Conservation (phyloP, 352 stramenopile genomes). For the Peronosclerospora sorghi region DNA sequence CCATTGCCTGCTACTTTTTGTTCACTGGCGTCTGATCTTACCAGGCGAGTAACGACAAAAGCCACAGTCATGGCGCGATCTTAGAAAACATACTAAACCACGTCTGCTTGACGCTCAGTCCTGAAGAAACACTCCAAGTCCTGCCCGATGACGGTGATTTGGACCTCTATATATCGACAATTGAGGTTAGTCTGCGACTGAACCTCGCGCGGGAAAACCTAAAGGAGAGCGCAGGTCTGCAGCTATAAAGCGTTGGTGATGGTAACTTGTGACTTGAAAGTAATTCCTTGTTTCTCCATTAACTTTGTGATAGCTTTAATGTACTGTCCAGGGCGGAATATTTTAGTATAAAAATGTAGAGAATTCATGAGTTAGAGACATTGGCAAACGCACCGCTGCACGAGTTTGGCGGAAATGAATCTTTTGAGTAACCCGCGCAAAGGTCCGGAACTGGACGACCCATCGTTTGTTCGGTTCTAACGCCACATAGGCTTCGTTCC, state of each 20-base stretch:
- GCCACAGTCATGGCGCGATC: slow-evolving; percentile 28
- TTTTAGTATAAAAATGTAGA: too few species aligned
- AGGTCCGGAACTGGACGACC: slow-evolving; percentile 46
- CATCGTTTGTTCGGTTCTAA: slow-evolving; percentile 35
- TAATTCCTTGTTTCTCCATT: slow-evolving; percentile 37
- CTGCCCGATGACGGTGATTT: slow-evolving; percentile 70
- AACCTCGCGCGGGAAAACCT: slow-evolving; percentile 29
- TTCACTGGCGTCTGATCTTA: slow-evolving; percentile 1
- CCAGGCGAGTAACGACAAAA: slow-evolving; percentile 1
- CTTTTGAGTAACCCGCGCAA: slow-evolving; percentile 37
- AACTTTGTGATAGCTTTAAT: slow-evolving; percentile 58
- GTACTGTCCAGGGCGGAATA: slow-evolving; percentile 27
- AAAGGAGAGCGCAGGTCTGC: slow-evolving; percentile 2
- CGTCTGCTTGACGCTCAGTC: slow-evolving; percentile 56
- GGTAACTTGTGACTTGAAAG: slow-evolving; percentile 15
- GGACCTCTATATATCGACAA: slow-evolving; percentile 59
- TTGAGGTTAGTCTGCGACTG: slow-evolving; percentile 51
- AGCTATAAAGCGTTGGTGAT: slow-evolving; percentile 14
- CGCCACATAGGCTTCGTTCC: slow-evolving; percentile 39
- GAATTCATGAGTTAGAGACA: neutral
- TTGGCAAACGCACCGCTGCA: slow-evolving; percentile 18
- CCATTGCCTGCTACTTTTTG: neutral
- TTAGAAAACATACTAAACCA: slow-evolving; percentile 59
- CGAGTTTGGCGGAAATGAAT: slow-evolving; percentile 39
- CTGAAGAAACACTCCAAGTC: slow-evolving; percentile 66